Evolutionary conservation across 2,329 filamentous ascomycete genomes (phyloP), one percentile per base, ranked within the genome.

Genomic region (Beauveria caledonica): DNA sequence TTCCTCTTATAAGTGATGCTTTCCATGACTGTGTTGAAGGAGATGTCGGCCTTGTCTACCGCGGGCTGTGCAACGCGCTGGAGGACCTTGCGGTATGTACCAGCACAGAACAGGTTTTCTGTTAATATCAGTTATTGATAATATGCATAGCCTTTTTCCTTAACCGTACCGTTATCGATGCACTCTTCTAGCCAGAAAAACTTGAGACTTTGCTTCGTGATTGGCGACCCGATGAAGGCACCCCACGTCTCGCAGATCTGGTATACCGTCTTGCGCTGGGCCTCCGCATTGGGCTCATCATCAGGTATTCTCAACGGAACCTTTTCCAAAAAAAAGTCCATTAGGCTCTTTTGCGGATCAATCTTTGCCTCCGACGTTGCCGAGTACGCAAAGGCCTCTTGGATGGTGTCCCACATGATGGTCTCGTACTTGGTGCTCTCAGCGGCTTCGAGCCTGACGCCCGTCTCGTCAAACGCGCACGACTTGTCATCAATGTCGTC

Each of bases 151-250:
- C 3, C 11, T 36, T 36, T 61, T 19, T 5, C 0, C 4, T 33
- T 2, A 15, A 1, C 10, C 54, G 3, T 68, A 83, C 83, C 82
- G 50, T 87, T 88, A 68, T 90, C 87, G 57, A 91, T 86, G 64
- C 86, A 89, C 71, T 91, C 87, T 68, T 92, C 88, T 5, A 92
- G 70, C 86, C 87, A 90, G 69, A 90, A 89, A 73, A 85, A 91
- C 73, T 86, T 89, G 36, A 91, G 75, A 66, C 86, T 90, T 69
- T 92, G 88, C 27, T 69, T 80, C 57, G 78, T 73, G 9, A 89
- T 76, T 0, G 84, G 80, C 62, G 81, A 86, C 15, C 88, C 88
- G 6, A 90, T 80, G 68, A 89, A 91, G 0, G 82, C 82, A 2
- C 88, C 88, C 86, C 88, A 90, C 66, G 84, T 78, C 65, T 87